Evolutionary conservation across 148 eudicot species (phyloP).

Genomic region (Salicornia ramosissima): DNA sequence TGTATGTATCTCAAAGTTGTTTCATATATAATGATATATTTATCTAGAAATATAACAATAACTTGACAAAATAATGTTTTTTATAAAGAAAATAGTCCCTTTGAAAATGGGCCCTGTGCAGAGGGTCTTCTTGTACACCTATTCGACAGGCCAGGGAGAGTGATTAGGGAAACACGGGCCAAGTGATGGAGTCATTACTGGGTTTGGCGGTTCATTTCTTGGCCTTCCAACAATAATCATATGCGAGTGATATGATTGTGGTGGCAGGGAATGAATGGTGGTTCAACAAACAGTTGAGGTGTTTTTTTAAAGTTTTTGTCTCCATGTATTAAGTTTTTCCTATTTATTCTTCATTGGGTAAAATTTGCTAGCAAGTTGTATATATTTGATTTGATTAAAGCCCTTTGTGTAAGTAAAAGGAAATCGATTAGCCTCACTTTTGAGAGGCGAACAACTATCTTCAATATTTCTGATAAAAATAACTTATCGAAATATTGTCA

Average conservation of each 20-base stretch:
- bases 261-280: not conserved
- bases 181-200: not conserved
- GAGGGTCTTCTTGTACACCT: too few relatives aligned
- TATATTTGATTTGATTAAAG: not conserved
- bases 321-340: not conserved
- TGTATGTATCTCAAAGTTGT: not conserved
- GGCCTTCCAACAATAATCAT: not conserved
- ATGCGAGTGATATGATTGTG: not conserved
- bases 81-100: too few relatives aligned
- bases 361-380: not conserved
- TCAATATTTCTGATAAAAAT: not conserved
- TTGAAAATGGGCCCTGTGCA: too few relatives aligned
- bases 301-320: not conserved
- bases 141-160: not conserved
- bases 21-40: too few relatives aligned
- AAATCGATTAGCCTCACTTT: too few relatives aligned
- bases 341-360: too few relatives aligned
- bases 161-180: not conserved
- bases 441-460: too few relatives aligned
- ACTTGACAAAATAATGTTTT: too few relatives aligned
- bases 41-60: too few relatives aligned
- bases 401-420: not conserved
- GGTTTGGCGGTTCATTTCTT: not conserved
- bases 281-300: not conserved
- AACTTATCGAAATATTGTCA: conserved; percentile 2